These are phyloP conservation scores for Rhodotorula sp. DNA, from an alignment of 1,284 basidiomycete species.

Conservation along the genomic window DNA sequence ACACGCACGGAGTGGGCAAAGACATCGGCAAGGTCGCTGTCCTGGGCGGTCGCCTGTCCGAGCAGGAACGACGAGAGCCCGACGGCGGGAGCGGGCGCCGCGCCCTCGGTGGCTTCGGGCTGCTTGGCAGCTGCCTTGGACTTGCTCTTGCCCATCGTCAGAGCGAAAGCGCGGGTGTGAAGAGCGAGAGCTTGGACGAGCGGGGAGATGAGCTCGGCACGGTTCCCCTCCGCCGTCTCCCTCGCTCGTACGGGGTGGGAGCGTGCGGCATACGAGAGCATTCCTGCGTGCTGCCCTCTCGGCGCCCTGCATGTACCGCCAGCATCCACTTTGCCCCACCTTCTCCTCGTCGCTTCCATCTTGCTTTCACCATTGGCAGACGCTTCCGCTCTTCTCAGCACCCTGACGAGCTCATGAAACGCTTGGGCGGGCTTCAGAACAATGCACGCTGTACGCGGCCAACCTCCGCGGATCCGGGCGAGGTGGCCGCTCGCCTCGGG, in stretches of 20 bases:
- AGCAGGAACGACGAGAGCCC: constrained; percentile 36
- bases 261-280: neutral
- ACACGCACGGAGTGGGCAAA: constrained; percentile 35
- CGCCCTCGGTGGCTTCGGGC: neutral
- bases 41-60: constrained; percentile 19
- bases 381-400: neutral
- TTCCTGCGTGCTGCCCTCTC: neutral
- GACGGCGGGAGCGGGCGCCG: neutral
- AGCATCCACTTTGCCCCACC: neutral
- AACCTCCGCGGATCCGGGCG: no score
- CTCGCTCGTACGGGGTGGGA: neutral
- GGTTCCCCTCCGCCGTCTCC: no score
- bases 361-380: neutral
- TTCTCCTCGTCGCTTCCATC: neutral
- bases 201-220: neutral
- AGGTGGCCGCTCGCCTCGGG: neutral
- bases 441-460: no score
- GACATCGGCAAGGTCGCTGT: constrained; percentile 35
- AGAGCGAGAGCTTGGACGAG: neutral
- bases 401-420: neutral
- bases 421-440: no score
- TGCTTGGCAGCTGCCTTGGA: neutral
- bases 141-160: constrained; percentile 26
- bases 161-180: neutral
- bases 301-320: no score